Percentiles rank a stretch among this genome's conserved stretches.
These are phyloP conservation scores for Suillus alpinus DNA, from an alignment of 768 basidiomycete species.

Conservation along the genomic window DNA sequence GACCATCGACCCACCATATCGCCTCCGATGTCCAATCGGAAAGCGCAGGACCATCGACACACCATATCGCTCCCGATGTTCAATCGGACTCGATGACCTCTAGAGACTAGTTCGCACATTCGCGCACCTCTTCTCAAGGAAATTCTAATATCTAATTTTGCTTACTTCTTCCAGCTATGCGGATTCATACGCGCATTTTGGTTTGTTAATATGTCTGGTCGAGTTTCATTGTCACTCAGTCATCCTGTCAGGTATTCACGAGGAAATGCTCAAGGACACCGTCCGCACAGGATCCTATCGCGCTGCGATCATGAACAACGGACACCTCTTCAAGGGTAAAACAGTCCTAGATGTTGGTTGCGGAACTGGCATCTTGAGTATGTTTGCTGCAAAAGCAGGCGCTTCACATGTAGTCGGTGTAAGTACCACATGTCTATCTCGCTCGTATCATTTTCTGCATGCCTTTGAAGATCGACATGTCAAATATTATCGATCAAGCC, in stretches of 20 bases:
- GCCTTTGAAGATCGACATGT: conserved; percentile 89
- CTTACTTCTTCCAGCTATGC: conserved; percentile 68
- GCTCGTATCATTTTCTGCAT: conserved; percentile 10
- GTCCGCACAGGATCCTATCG: conserved; percentile 96
- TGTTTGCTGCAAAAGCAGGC: conserved; percentile 97
- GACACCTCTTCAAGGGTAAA: conserved; percentile 94
- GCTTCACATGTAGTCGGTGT: conserved; percentile 93
- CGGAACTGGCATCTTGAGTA: conserved; percentile 95
- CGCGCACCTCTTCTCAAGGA: conserved; percentile 20
- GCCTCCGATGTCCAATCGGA: conserved; percentile 11
- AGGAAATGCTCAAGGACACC: conserved; percentile 98
- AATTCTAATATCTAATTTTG: conserved; percentile 34
- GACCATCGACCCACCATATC: conserved; percentile 22
- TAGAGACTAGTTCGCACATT: conserved; percentile 75
- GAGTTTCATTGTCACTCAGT: not conserved
- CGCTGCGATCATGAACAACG: conserved; percentile 90
- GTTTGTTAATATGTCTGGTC: conserved; percentile 39
- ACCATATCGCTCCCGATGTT: conserved; percentile 8
- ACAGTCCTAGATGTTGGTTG: conserved; percentile 97
- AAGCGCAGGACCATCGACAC: conserved; percentile 28
- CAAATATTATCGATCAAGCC: conserved; percentile 99
- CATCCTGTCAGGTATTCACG: conserved; percentile 76
- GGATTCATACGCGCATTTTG: conserved; percentile 94
- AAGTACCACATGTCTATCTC: conserved; percentile 27
- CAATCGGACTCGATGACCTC: conserved; percentile 67